Conservation (phyloP, 176 grass and related monocot species). For the Areca catechu region DNA sequence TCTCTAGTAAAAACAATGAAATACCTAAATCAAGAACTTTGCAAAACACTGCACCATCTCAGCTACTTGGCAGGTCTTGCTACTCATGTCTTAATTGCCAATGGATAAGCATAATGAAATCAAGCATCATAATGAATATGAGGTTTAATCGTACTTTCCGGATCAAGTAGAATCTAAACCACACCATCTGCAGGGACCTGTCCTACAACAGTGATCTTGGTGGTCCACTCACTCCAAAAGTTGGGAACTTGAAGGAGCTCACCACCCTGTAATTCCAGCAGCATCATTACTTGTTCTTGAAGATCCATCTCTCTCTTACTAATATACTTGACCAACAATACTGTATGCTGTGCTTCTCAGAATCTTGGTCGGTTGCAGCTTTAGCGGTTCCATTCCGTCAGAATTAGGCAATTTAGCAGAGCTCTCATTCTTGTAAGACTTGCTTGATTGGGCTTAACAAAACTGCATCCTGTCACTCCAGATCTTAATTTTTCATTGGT, state of each 20-base stretch:
- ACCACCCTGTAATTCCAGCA: slow-evolving; percentile 50
- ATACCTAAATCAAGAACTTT: no score
- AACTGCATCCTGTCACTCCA: not conserved
- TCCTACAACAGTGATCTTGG: slow-evolving; percentile 49
- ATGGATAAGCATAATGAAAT: no score
- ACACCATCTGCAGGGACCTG: slow-evolving; percentile 59
- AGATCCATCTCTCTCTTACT: no score
- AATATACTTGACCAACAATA: slow-evolving; percentile 2
- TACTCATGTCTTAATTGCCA: no score
- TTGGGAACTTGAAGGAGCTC: slow-evolving; percentile 74
- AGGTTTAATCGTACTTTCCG: no score
- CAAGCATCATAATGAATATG: no score
- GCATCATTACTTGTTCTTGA: slow-evolving; percentile 8
- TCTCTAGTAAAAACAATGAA: no score
- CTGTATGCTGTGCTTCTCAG: slow-evolving; percentile 22
- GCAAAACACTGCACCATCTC: no score
- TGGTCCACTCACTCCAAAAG: slow-evolving; percentile 48
- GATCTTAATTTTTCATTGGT: no score
- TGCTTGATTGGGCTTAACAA: not conserved
- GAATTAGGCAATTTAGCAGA: slow-evolving; percentile 56
- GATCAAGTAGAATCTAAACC: slow-evolving; percentile 11
- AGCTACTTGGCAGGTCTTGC: no score
- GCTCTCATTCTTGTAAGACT: slow-evolving; percentile 70
- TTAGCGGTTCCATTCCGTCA: slow-evolving; percentile 46
- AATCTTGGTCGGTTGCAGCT: slow-evolving; percentile 76